Evolutionary conservation across 208 protist genomes (phyloP).

Genomic region (Leishmania tropica): DNA sequence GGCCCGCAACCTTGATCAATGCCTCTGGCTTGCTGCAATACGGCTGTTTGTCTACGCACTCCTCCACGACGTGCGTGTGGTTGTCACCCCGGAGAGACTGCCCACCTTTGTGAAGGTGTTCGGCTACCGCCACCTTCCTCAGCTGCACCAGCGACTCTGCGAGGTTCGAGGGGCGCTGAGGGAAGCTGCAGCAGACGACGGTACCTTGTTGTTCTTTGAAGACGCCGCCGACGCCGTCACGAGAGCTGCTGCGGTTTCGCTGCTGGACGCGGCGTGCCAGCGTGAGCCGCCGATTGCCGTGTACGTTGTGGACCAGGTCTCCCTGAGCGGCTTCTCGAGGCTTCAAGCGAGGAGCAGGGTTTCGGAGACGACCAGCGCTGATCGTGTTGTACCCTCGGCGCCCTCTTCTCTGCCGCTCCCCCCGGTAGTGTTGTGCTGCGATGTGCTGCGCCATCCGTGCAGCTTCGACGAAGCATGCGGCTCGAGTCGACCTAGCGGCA

Average conservation of each 20-base stretch:
- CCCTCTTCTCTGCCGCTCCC: slow-evolving; percentile 7
- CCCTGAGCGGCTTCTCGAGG: slow-evolving; percentile 14
- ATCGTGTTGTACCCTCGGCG: background rate
- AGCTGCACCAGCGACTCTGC: slow-evolving; percentile 20
- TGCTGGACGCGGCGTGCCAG: slow-evolving; percentile 4
- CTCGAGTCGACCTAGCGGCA: background rate
- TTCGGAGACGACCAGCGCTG: background rate
- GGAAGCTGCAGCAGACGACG: background rate
- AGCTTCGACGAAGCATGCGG: background rate
- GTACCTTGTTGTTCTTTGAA: background rate
- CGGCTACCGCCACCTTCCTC: slow-evolving; percentile 29
- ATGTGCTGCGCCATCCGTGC: slow-evolving; percentile 18
- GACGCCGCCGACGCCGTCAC: background rate
- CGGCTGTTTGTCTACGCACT: slow-evolving; percentile 54
- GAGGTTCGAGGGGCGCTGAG: background rate
- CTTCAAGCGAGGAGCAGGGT: slow-evolving; percentile 12
- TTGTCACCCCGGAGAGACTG: slow-evolving; percentile 59
- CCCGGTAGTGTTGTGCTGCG: slow-evolving; percentile 28
- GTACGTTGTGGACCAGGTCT: slow-evolving; percentile 36
- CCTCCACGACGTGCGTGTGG: slow-evolving; percentile 33
- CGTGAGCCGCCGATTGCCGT: slow-evolving; percentile 21
- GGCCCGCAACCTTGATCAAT: background rate
- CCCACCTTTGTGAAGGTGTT: slow-evolving; percentile 49
- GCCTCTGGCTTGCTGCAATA: slow-evolving; percentile 31
- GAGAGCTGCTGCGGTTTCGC: background rate